These are phyloP conservation scores for Talaromyces marneffei DNA, from an alignment of 2,329 filamentous ascomycete species.

Conservation along the genomic window DNA sequence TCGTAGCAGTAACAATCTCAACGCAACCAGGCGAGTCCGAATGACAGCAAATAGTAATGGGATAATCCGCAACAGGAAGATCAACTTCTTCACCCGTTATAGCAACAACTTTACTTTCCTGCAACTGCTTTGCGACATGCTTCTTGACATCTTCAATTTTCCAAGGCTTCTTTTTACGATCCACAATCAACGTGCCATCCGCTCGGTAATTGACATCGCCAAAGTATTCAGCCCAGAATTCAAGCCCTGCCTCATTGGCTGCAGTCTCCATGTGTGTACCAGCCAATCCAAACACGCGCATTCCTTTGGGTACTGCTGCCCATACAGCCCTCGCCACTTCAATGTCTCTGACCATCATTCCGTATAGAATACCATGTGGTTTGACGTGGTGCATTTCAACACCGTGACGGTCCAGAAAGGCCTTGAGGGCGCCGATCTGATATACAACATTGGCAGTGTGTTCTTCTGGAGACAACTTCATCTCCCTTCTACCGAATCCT, in stretches of 20 bases:
- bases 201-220: conserved; percentile 52
- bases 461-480: conserved; percentile 54
- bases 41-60: background rate
- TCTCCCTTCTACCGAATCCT: conserved; percentile 59
- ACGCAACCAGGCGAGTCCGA: background rate
- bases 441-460: conserved; percentile 55
- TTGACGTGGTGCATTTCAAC: conserved; percentile 57
- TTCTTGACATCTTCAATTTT: background rate
- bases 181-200: conserved; percentile 49
- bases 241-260: conserved; percentile 48
- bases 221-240: conserved; percentile 52
- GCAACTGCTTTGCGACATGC: background rate
- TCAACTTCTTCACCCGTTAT: background rate
- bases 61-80: background rate
- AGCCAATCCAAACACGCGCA: conserved; percentile 50
- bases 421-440: conserved; percentile 59
- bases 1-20: background rate
- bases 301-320: conserved; percentile 46
- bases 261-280: conserved; percentile 52
- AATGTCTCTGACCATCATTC: conserved; percentile 50
- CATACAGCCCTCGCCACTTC: conserved; percentile 51
- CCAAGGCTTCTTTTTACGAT: conserved; percentile 45
- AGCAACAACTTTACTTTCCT: background rate
- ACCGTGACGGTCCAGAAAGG: conserved; percentile 52
- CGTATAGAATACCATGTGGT: conserved; percentile 56